Conservation (phyloP, 2,329 filamentous ascomycete species). For the Colletotrichum orchidophilum region DNA sequence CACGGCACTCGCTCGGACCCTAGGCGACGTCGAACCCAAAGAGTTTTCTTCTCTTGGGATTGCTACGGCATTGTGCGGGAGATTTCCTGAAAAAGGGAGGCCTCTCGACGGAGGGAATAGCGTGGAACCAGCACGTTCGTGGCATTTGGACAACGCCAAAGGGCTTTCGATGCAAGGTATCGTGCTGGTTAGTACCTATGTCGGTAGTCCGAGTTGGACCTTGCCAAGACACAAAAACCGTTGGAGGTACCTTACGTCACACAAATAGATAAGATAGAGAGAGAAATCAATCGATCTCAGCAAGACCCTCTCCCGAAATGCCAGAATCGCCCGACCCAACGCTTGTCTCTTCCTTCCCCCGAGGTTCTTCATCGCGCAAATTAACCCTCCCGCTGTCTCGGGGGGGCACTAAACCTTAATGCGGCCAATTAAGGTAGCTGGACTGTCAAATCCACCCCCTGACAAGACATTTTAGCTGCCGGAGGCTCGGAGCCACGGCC, state of each 20-base stretch:
- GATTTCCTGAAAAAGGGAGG: slow-evolving; percentile 1
- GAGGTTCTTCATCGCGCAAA: not conserved
- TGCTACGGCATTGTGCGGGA: not conserved
- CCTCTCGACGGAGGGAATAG: not conserved
- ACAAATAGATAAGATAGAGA: not conserved
- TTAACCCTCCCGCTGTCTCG: slow-evolving; percentile 25
- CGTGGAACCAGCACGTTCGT: not conserved
- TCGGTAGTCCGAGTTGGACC: not conserved
- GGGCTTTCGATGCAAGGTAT: not conserved
- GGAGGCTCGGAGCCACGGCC: too few relatives aligned
- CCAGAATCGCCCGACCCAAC: not conserved
- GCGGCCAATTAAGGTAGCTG: slow-evolving; percentile 26
- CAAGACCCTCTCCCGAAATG: not conserved
- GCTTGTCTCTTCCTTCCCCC: not conserved
- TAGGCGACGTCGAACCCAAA: slow-evolving; percentile 1
- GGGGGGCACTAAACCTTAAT: slow-evolving; percentile 27
- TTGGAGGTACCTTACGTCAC: not conserved
- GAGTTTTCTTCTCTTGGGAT: slow-evolving; percentile 1
- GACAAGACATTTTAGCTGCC: slow-evolving; percentile 29
- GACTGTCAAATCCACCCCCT: slow-evolving; percentile 1
- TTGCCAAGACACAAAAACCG: too few relatives aligned
- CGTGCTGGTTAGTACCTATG: not conserved
- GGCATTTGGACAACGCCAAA: not conserved
- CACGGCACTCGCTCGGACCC: slow-evolving; percentile 19
- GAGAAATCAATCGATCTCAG: not conserved